Base-by-base conservation (phyloP, 257 asterid genomes). In the Coffea eugenioides region DNA sequence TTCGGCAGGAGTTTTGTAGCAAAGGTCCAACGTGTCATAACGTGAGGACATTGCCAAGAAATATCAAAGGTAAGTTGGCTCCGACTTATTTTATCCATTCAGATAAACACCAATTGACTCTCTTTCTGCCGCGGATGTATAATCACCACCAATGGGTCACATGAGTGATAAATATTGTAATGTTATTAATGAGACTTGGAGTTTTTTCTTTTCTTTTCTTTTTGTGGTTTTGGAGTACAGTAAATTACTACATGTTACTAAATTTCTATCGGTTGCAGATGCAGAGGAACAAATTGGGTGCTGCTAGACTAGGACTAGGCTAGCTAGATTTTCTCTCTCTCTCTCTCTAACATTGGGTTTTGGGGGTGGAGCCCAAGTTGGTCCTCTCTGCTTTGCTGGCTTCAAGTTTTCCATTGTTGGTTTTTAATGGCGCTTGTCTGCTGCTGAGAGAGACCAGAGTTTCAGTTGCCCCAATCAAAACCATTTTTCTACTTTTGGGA, bases 381-480 rank as follows among this genome's bases (percentile, higher is more conserved):
- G 93, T 86, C 92, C 91, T 79, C 82, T 85, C 82, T 85, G 93
- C 92, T 86, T 86, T 79, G 97, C 95, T 92, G 96, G 93, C 87
- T 87, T 85, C 74, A 85, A 95, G 97, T 92, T 93, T 89, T 82
- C 86, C 86, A 75, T 87, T 86, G 92, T 88, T 89, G 93, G 91
- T 84, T 88, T 90, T 93, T 95, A 87, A 93, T 93, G 94, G 96
- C 85, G 89, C 82, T 88, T 90, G 94, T 91, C 92, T 89, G 87
- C 85, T 88, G 91, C 86, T 88, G 91, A 85, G 88, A 81, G 89
- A 88, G 87, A 82, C 89, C 91, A 80, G 77, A 82, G 84, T 80
- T 79, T 86, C 88, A 88, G 80, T 83, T 87, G 80, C 89, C 88
- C 84, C 87, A 88, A 91, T 87, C 93, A 80, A 82, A 83, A 39